phyloP scores from a whole-genome alignment of 2,329 filamentous ascomycete genomes.

The Parastagonospora avenae region DNA sequence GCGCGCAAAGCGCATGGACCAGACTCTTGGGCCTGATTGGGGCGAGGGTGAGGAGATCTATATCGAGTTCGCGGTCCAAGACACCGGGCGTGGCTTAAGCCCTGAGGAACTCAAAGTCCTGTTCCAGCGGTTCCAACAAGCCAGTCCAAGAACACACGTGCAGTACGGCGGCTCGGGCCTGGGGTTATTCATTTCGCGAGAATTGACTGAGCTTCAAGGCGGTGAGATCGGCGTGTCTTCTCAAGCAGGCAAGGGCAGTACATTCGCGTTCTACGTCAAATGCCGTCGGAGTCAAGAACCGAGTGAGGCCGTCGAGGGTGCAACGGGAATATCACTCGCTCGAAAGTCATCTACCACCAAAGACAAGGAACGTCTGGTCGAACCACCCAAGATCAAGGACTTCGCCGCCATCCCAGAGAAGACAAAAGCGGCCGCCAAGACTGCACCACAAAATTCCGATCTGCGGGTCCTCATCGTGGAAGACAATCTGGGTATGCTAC shows the following conservation, averaged over 20 bases:
- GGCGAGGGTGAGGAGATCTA: slow-evolving; percentile 69
- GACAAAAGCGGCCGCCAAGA: slow-evolving; percentile 2
- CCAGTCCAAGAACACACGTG: slow-evolving; percentile 74
- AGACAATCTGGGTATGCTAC: slow-evolving; percentile 42
- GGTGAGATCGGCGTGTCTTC: slow-evolving; percentile 78
- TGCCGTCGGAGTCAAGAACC: slow-evolving; percentile 61
- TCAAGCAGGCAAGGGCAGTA: slow-evolving; percentile 70
- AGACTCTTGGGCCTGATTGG: slow-evolving; percentile 66
- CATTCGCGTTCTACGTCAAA: slow-evolving; percentile 78
- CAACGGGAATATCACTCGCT: slow-evolving; percentile 28
- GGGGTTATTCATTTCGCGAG: slow-evolving; percentile 77
- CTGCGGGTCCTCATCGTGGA: slow-evolving; percentile 51
- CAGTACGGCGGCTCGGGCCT: slow-evolving; percentile 81
- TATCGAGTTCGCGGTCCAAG: slow-evolving; percentile 74
- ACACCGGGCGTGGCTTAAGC: slow-evolving; percentile 76
- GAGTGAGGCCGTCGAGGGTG: slow-evolving; percentile 33
- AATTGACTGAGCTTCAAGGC: slow-evolving; percentile 80
- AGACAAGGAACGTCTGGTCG: slow-evolving; percentile 20
- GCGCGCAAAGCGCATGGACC: slow-evolving; percentile 54
- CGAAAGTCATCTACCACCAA: slow-evolving; percentile 40
- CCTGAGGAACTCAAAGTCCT: slow-evolving; percentile 73
- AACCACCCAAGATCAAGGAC: slow-evolving; percentile 40
- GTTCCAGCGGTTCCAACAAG: slow-evolving; percentile 80
- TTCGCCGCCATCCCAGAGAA: slow-evolving; percentile 34
- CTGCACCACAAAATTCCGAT: slow-evolving; percentile 20